Conservation (phyloP, 2,329 filamentous ascomycete genomes). For the Colletotrichum sp. region DNA sequence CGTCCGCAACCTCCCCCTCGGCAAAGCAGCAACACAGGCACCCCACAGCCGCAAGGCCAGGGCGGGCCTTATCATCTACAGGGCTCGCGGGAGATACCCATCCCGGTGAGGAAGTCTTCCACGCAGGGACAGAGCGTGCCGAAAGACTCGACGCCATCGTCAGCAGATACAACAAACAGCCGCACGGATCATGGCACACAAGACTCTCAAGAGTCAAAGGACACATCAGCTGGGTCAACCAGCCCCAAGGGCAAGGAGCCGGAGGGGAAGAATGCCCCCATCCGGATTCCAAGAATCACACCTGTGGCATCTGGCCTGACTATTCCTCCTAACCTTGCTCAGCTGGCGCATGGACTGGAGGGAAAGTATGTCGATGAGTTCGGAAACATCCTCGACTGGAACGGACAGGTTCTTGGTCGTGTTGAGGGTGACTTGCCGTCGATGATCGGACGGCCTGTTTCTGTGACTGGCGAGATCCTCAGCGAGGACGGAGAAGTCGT, state of each 20-base stretch:
- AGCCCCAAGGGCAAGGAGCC: neutral
- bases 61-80: slow-evolving; percentile 16
- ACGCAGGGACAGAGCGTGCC: slow-evolving; percentile 6
- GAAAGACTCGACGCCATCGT: neutral
- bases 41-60: slow-evolving; percentile 4
- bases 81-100: slow-evolving; percentile 20
- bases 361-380: slow-evolving; percentile 58
- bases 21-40: neutral
- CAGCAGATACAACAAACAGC: neutral
- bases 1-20: neutral
- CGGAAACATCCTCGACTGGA: slow-evolving; percentile 56
- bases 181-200: slow-evolving; percentile 9
- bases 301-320: slow-evolving; percentile 39
- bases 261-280: slow-evolving; percentile 26
- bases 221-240: neutral
- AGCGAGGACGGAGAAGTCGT: slow-evolving; percentile 46
- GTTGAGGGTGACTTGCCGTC: slow-evolving; percentile 59
- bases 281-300: slow-evolving; percentile 44
- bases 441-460: slow-evolving; percentile 56
- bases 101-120: slow-evolving; percentile 8
- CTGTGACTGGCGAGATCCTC: slow-evolving; percentile 50
- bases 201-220: neutral
- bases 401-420: slow-evolving; percentile 56
- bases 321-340: slow-evolving; percentile 30
- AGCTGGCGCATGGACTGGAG: slow-evolving; percentile 45